Base-by-base conservation (phyloP, 305 asterid genomes). In the Fraxinus velutina region DNA sequence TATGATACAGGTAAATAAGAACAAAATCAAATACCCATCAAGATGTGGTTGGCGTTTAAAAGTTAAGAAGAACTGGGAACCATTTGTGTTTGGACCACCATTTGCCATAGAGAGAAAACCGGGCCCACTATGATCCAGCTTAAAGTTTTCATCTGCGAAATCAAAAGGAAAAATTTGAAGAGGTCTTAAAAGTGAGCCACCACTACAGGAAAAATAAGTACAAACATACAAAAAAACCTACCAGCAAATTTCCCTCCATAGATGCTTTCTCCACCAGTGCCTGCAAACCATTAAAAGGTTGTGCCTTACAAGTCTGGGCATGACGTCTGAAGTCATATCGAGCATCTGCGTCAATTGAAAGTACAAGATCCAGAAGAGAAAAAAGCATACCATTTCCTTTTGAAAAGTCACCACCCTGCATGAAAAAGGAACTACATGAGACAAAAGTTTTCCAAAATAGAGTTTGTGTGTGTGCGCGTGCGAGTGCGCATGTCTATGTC, bases 221-320 rank as follows among this genome's bases (percentile, higher is more conserved):
- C 50, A 77, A 77, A 42, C 10, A 82, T 27, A 78, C 30, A 74
- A 22, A 86, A 79, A 85, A 66, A 77, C 82, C 22, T 88, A 94
- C 98, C 99, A 85, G 92, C 88, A 87, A 94, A 94, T 87, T 92
- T 96, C 81, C 98, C 98, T 81, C 98, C 99, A 84, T 91, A 96
- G 42, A 96, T 92, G 86, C 99, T 94, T 88, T 96, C 99, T 83
- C 99, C 99, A 86, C 99, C 99, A 83, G 97, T 96, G 92, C 98
- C 99, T 96, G 98, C 96, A 94, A 94, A 87, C 93, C 94, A 94
- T 88, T 86, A 92, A 90, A 93, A 92, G 85, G 89, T 80, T 77
- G 88, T 83, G 89, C 92, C 93, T 91, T 89, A 92, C 91, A 86
- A 85, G 91, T 92, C 90, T 87, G 91, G 86, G 88, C 94, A 86